Evolutionary conservation across 805 yeast species (phyloP).

Genomic region (Pichia rugopelliculosa): DNA sequence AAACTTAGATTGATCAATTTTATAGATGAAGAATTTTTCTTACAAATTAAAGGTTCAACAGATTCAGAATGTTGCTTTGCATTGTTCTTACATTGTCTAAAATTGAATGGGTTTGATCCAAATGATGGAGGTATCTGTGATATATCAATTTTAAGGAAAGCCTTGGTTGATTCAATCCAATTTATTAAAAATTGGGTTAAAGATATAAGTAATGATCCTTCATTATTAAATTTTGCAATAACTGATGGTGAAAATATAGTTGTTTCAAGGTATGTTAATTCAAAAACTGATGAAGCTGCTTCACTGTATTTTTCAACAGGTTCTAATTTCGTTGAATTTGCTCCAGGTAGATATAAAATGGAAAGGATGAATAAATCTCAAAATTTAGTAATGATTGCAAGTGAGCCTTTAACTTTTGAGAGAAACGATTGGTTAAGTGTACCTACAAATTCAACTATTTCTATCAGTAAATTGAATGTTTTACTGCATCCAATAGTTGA

Average conservation of each 20-base stretch:
- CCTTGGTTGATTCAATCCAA: conserved; percentile 66
- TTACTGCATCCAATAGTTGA: conserved; percentile 85
- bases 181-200: conserved; percentile 74
- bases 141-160: conserved; percentile 54
- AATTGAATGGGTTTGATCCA: conserved; percentile 72
- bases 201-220: conserved; percentile 59
- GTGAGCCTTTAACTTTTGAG: conserved; percentile 94
- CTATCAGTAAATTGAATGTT: conserved; percentile 80
- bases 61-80: conserved; percentile 97
- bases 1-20: conserved; percentile 68
- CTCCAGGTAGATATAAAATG: conserved; percentile 90
- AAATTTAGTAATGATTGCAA: conserved; percentile 88
- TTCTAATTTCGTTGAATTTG: conserved; percentile 79
- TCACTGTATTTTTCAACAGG: conserved; percentile 93
- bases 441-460: conserved; percentile 82
- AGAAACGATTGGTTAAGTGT: conserved; percentile 97
- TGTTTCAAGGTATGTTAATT: conserved; percentile 81
- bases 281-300: conserved; percentile 91
- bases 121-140: conserved; percentile 23
- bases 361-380: conserved; percentile 89
- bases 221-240: conserved; percentile 85
- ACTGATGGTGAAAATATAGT: conserved; percentile 88
- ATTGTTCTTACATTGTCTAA: conserved; percentile 68
- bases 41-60: conserved; percentile 84
- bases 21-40: conserved; percentile 72